Evolutionary conservation across 345 rosid genomes (phyloP), one percentile per base, ranked within the genome.

Genomic region (Lepidium didymum): DNA sequence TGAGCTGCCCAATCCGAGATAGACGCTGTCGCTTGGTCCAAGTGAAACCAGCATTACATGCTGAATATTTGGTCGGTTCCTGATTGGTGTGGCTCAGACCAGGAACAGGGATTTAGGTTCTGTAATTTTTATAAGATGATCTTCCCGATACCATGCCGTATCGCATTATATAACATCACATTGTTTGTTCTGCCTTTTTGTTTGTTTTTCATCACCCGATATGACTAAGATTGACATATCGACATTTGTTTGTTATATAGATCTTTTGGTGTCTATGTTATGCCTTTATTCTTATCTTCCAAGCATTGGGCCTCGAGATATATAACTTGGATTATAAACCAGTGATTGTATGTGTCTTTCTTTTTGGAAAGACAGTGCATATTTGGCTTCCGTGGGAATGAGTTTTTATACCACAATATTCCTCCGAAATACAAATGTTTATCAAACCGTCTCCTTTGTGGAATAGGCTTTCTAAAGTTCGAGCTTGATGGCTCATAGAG

Each of bases 11-110:
- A 95, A 72, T 81, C 90, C 1, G 99, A 91, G 42, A 88, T 95
- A 1, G 99, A 95, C 10, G 75, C 89, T 1, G 99, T 83, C 11
- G 96, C 99, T 58, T 95, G 99, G 99, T 85, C 99, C 12, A 91
- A 94, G 90, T 94, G 63, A 73, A 63, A 46, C 18, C 21, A 19
- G 34, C 42, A 43, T 58, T 23, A 7, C 9, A 47, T 40, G 25
- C 23, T 7, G 16, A 37, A 15, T 40, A 59, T 56, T 62, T 62
- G 54, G 49, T 34, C 62, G 34, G 40, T 40, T 40, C 35, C n/a
- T 19, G 25, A 8, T 63, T n/a, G 44, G 68, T 49, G 47, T 50
- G 36, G 14, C 50, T 38, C 66, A 58, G 31, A 52, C 15, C 38
- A 6, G 53, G 64, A 64, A 40, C 56, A 46, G 31, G 10, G 25